Evolutionary conservation across 768 basidiomycete species (phyloP).

Genomic region (Crucibulum laeve): DNA sequence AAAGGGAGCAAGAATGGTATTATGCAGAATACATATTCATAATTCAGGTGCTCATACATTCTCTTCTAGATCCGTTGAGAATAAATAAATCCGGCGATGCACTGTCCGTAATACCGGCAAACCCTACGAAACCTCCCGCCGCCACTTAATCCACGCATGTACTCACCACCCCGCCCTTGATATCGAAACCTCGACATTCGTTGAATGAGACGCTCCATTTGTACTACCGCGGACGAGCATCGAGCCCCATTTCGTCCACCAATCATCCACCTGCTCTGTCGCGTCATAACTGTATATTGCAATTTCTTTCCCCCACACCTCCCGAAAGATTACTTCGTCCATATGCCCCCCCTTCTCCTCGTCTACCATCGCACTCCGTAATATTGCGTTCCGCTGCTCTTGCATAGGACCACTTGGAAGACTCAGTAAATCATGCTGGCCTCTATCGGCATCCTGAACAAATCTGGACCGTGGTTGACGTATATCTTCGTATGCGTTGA

Average conservation of each 20-base stretch:
- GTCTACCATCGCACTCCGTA: slow-evolving; percentile 29
- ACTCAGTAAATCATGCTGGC: slow-evolving; percentile 40
- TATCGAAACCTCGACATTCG: slow-evolving; percentile 1
- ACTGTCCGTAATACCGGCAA: no score
- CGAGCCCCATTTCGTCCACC: slow-evolving; percentile 52
- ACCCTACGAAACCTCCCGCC: no score
- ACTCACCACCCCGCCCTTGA: no score
- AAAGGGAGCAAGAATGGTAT: no score
- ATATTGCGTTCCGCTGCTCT: slow-evolving; percentile 36
- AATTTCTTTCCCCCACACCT: slow-evolving; percentile 50
- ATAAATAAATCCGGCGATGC: no score
- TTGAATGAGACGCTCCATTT: slow-evolving; percentile 5
- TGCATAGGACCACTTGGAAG: slow-evolving; percentile 38
- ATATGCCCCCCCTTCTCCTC: slow-evolving; percentile 34
- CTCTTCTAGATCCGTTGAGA: no score
- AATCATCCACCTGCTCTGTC: slow-evolving; percentile 55
- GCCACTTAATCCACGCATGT: neutral
- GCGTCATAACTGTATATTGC: slow-evolving; percentile 48
- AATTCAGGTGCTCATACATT: no score
- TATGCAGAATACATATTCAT: no score
- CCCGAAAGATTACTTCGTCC: slow-evolving; percentile 39
- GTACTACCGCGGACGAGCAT: slow-evolving; percentile 21
- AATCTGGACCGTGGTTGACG: slow-evolving; percentile 45
- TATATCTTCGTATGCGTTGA: slow-evolving; percentile 56
- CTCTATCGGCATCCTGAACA: slow-evolving; percentile 40